A percentile compares a stretch with the other conserved stretches of the same genome.
Evolutionary conservation across 108 stramenopile genomes (phyloP).

Genomic region (Nitzschia palea): DNA sequence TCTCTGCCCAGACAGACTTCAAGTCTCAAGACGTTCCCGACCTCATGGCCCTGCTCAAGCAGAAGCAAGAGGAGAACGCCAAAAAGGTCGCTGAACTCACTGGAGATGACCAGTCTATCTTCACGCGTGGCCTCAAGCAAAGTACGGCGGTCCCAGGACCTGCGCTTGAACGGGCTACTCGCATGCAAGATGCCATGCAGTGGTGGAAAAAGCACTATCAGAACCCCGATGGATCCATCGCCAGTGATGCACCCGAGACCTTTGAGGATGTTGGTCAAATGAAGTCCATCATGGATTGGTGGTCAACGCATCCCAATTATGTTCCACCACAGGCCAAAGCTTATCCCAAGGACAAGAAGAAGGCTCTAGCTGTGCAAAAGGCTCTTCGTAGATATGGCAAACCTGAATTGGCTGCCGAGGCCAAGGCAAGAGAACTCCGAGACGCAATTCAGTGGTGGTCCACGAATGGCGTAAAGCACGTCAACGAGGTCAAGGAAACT

Average conservation of each 20-base stretch:
- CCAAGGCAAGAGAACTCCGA: constrained; percentile 36
- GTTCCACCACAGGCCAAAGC: constrained; percentile 17
- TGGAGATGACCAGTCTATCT: constrained; percentile 4
- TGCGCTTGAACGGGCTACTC: constrained; percentile 26
- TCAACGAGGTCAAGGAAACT: constrained; percentile 20
- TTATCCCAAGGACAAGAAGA: constrained; percentile 31
- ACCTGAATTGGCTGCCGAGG: constrained; percentile 17
- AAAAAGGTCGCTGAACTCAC: background rate
- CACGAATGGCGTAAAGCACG: constrained; percentile 11
- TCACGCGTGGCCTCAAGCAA: background rate
- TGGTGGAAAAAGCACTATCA: constrained; percentile 29
- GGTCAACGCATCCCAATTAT: constrained; percentile 32
- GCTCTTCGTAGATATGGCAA: constrained; percentile 15
- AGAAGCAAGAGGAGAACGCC: constrained; percentile 32
- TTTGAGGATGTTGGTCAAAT: constrained; percentile 17
- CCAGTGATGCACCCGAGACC: background rate
- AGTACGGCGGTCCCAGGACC: background rate
- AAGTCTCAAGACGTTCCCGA: constrained; percentile 34
- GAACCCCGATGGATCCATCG: background rate
- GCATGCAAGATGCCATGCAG: constrained; percentile 32
- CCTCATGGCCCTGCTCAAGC: constrained; percentile 38
- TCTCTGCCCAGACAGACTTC: constrained; percentile 19
- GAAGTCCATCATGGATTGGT: constrained; percentile 42
- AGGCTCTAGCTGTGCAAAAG: constrained; percentile 39
- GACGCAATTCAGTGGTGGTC: constrained; percentile 40